These are phyloP conservation scores for Ceratocystis cubensis DNA, from an alignment of 2,329 filamentous ascomycete genomes.

Conservation along the genomic window DNA sequence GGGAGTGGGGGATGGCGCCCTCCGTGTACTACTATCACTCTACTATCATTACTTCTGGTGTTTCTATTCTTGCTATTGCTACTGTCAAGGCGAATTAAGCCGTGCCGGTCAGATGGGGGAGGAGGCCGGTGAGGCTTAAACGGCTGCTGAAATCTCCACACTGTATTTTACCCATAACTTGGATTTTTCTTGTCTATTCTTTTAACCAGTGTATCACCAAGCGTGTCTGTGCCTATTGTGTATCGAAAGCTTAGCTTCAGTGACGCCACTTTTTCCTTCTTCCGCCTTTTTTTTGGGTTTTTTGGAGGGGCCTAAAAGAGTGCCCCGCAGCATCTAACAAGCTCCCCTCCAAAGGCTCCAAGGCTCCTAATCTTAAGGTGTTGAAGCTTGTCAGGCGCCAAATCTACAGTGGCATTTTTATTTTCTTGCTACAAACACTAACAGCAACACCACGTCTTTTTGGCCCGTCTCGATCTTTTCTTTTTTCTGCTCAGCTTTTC, in stretches of 20 bases:
- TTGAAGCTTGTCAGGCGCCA: not conserved
- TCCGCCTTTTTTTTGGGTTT: not conserved
- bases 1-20: not conserved
- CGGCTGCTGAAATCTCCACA: slow-evolving; percentile 20
- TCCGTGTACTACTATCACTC: slow-evolving; percentile 17
- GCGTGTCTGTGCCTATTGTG: not conserved
- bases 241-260: not conserved
- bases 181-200: not conserved
- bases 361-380: too few relatives aligned
- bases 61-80: slow-evolving; percentile 12
- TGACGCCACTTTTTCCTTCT: slow-evolving; percentile 8
- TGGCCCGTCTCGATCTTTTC: not conserved
- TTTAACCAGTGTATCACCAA: not conserved
- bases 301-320: not conserved
- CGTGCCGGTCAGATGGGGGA: not conserved
- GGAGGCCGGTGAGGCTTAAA: slow-evolving; percentile 8
- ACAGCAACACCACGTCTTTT: not conserved
- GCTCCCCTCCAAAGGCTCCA: slow-evolving; percentile 2
- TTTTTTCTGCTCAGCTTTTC: not conserved
- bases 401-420: not conserved
- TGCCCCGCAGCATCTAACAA: slow-evolving; percentile 9
- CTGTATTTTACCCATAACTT: slow-evolving; percentile 20
- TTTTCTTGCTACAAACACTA: too few relatives aligned
- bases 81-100: not conserved
- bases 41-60: slow-evolving; percentile 4